phyloP scores from a whole-genome alignment of 2,329 filamentous ascomycete genomes.

The Tolypocladium inflatum region DNA sequence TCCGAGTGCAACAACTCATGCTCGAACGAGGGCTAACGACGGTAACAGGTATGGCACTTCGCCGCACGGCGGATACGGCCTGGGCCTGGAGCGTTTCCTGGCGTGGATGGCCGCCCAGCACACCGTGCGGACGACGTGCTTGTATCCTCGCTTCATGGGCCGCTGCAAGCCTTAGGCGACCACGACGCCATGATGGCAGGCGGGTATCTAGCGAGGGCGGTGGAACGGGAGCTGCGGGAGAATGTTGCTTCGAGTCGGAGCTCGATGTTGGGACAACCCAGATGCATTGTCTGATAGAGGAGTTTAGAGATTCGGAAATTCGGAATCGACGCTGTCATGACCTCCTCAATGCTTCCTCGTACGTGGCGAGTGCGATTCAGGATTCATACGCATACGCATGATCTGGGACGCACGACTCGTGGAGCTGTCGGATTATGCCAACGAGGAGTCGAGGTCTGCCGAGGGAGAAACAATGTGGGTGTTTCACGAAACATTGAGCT shows the following conservation, averaged over 20 bases:
- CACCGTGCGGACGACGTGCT: slow-evolving; percentile 54
- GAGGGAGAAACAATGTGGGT: neutral
- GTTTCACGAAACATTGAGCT: neutral
- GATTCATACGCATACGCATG: neutral
- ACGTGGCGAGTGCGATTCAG: neutral
- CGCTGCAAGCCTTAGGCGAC: slow-evolving; percentile 58
- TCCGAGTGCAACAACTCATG: neutral
- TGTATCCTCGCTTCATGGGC: slow-evolving; percentile 74
- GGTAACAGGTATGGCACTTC: slow-evolving; percentile 61
- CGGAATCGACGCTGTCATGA: neutral
- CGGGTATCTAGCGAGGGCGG: neutral
- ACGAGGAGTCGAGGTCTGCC: neutral
- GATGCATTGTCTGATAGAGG: neutral
- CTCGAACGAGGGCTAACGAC: neutral
- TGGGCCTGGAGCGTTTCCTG: slow-evolving; percentile 50
- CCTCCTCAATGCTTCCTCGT: neutral
- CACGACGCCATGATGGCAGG: neutral
- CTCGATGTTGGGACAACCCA: neutral
- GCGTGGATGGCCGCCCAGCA: slow-evolving; percentile 56
- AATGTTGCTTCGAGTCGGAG: neutral
- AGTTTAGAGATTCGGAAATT: neutral
- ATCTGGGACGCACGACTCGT: neutral
- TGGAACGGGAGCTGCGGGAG: neutral
- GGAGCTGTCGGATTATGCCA: neutral
- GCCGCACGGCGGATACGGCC: slow-evolving; percentile 85